Percentiles rank a stretch among this genome's conserved stretches.
phyloP scores from a whole-genome alignment of 2,329 filamentous ascomycete species.

The Aspergillus quadricinctus region DNA sequence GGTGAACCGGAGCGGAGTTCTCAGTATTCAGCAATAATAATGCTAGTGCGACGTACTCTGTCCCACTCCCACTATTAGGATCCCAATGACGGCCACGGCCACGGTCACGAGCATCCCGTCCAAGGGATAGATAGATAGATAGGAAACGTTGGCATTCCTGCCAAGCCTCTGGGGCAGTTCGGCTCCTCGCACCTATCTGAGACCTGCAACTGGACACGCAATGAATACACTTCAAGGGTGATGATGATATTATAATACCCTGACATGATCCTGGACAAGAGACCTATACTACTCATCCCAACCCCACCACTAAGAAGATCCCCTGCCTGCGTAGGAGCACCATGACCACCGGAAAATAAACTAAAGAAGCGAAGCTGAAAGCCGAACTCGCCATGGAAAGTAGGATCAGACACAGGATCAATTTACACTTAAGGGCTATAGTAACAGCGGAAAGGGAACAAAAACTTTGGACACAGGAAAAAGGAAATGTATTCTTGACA shows the following conservation, averaged over 20 bases:
- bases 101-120: neutral
- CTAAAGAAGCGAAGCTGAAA: neutral
- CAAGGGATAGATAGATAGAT: neutral
- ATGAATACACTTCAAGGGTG: neutral
- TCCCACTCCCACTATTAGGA: neutral
- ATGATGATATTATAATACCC: slow-evolving; percentile 6
- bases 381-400: neutral
- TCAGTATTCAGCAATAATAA: neutral
- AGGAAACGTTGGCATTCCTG: neutral
- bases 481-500: slow-evolving; percentile 3
- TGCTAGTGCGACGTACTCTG: too few relatives aligned
- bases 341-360: neutral
- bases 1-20: neutral
- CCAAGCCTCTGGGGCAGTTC: neutral
- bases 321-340: neutral
- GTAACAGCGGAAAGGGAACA: neutral
- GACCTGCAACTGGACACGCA: neutral
- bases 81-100: neutral
- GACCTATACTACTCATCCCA: neutral
- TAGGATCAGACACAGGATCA: neutral
- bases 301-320: neutral
- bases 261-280: slow-evolving; percentile 1
- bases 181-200: neutral
- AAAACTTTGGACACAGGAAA: neutral
- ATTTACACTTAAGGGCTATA: slow-evolving; percentile 1